Evolutionary conservation across 2,329 filamentous ascomycete genomes (phyloP), one percentile per base, ranked within the genome.

Genomic region (Rhytidhysteron rufulum): DNA sequence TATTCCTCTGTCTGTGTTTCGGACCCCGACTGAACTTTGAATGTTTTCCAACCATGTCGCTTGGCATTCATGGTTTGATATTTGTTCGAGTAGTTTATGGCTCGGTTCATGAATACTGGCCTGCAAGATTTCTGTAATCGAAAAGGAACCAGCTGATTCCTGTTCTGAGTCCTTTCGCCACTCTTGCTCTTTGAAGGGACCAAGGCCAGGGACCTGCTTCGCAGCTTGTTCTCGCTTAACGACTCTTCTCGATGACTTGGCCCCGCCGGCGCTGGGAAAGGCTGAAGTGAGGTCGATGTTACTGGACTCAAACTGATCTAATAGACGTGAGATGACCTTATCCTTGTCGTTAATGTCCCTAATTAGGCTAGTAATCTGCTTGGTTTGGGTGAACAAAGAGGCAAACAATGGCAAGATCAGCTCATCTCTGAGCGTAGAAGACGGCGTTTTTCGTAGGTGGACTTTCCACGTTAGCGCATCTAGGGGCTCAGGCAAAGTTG

Each of bases 381-480:
- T 59, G 41, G 72, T 68, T 42, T 73, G 68, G 2, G 63, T 63
- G 22, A 70, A 65, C 15, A 74, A 71, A 17, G 72, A 70, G 18
- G 64, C 63, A 21, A 83, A 57, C 13, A 80, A 61, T 2, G 79
- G 79, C 5, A 74, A 57, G 8, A 82, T 64, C 17, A 83, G 57
- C 34, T 75, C 65, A 32, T 63, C 60, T 10, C 70, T 74, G n/a
- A 79, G 54, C 3, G 60, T 61, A 5, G 60, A 58, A 4, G 68
- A 55, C 1, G 65, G 48, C 22, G 66, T 62, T 35, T 61, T 72
- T 6, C 50, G 59, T 15, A 91, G 65, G 34, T 73, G 63, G 41
- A 89, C 71, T 0, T 74, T 74, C 86, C 87, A 91, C 44, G 68
- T 68, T 25, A 91, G 67, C 4, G 79, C 73, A 34, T 73, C 69